These are phyloP conservation scores for Hirschioporus abietinus DNA, from an alignment of 768 basidiomycete species.

Conservation along the genomic window DNA sequence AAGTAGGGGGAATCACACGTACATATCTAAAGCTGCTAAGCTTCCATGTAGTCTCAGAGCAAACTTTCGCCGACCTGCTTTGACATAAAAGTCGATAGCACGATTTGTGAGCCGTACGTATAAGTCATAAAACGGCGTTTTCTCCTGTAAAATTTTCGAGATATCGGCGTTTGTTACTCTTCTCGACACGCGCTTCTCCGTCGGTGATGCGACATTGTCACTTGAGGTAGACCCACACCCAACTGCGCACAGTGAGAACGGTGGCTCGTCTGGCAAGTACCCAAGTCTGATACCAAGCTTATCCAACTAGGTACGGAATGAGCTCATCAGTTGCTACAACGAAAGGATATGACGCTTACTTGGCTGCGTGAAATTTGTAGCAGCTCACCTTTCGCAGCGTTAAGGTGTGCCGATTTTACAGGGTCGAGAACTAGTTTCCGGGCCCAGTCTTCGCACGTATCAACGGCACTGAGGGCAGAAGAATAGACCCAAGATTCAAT, in stretches of 20 bases:
- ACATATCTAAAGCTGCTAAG: slow-evolving; percentile 88
- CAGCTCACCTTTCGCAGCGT: slow-evolving; percentile 83
- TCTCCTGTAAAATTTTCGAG: slow-evolving; percentile 46
- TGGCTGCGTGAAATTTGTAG: slow-evolving; percentile 85
- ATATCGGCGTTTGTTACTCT: slow-evolving; percentile 59
- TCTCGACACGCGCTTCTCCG: slow-evolving; percentile 21
- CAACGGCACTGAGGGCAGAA: slow-evolving; percentile 77
- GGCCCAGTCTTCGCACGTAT: slow-evolving; percentile 74
- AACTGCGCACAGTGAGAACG: slow-evolving; percentile 50
- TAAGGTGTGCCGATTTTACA: slow-evolving; percentile 43
- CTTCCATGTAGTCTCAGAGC: slow-evolving; percentile 82
- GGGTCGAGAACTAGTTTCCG: slow-evolving; percentile 43
- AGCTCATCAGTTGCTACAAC: slow-evolving; percentile 9
- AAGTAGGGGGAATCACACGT: slow-evolving; percentile 28
- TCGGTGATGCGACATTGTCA: slow-evolving; percentile 13
- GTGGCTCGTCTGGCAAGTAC: slow-evolving; percentile 65
- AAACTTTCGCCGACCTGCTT: slow-evolving; percentile 78
- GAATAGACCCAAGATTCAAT: slow-evolving; percentile 94
- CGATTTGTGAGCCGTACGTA: slow-evolving; percentile 74
- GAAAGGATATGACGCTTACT: slow-evolving; percentile 36
- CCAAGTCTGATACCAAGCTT: slow-evolving; percentile 70
- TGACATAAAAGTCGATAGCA: slow-evolving; percentile 79
- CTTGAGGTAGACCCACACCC: slow-evolving; percentile 16
- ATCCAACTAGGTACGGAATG: slow-evolving; percentile 58
- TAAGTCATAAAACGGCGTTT: slow-evolving; percentile 66